These are phyloP conservation scores for Bryoerythrophyllum caledonicum DNA, from an alignment of 225 moss, liverwort and hornwort species.

Conservation along the genomic window DNA sequence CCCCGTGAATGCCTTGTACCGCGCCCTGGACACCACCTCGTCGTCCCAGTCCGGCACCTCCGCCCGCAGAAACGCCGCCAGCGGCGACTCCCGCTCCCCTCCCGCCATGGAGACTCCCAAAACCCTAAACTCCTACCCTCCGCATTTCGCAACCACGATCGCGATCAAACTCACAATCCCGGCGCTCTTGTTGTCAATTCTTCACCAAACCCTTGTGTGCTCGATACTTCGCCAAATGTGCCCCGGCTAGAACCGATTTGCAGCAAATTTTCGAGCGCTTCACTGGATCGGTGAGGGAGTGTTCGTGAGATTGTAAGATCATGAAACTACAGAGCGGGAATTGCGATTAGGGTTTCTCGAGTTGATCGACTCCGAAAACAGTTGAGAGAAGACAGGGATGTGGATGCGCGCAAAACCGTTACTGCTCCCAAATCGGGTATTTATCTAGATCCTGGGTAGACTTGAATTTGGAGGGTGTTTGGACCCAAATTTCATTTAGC, in stretches of 20 bases:
- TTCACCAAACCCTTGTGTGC: background rate
- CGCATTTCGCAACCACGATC: background rate
- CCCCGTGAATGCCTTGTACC: slow-evolving; percentile 86
- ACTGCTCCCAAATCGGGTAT: too few species aligned
- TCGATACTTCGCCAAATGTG: background rate
- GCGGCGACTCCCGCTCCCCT: slow-evolving; percentile 38
- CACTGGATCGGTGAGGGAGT: background rate
- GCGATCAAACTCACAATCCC: too few species aligned
- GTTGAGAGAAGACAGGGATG: too few species aligned
- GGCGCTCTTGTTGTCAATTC: too few species aligned
- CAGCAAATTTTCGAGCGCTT: background rate
- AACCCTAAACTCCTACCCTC: background rate
- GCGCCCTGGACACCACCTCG: slow-evolving; percentile 73
- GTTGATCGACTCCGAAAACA: too few species aligned
- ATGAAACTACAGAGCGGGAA: background rate
- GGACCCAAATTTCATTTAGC: too few species aligned
- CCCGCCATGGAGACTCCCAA: slow-evolving; percentile 28
- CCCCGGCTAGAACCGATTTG: background rate
- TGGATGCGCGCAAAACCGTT: too few species aligned
- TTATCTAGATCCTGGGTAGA: too few species aligned
- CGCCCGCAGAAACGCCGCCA: slow-evolving; percentile 57
- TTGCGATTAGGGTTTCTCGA: background rate
- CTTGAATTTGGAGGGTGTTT: too few species aligned
- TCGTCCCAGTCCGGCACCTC: slow-evolving; percentile 85
- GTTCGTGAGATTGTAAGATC: background rate